phyloP scores from a whole-genome alignment of 768 basidiomycete species.

The Tulasnella sp. region DNA sequence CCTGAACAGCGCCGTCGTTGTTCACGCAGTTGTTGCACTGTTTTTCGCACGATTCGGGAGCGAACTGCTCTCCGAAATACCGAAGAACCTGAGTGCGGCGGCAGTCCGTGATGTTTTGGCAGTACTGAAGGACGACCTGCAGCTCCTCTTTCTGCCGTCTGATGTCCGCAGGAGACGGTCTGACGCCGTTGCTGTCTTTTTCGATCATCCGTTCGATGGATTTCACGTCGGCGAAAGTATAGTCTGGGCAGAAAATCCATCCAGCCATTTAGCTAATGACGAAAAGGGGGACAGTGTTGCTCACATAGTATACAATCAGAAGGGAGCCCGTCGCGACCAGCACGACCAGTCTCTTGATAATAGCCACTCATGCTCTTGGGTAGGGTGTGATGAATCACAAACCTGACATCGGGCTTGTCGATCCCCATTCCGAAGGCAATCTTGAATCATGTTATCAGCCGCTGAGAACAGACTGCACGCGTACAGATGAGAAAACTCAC shows the following conservation, averaged over 20 bases:
- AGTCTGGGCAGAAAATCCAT: conserved; percentile 37
- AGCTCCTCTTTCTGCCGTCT: conserved; percentile 54
- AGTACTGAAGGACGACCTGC: conserved; percentile 63
- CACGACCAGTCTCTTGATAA: conserved; percentile 95
- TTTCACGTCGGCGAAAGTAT: conserved; percentile 44
- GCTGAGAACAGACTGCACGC: neutral
- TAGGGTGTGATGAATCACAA: conserved; percentile 77
- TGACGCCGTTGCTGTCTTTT: conserved; percentile 32
- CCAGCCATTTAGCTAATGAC: neutral
- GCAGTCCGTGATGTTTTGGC: conserved; percentile 69
- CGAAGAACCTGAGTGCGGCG: conserved; percentile 75
- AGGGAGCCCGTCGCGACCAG: conserved; percentile 76
- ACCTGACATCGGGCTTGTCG: conserved; percentile 69
- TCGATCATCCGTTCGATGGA: conserved; percentile 49
- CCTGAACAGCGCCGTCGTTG: conserved; percentile 31
- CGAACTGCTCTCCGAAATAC: conserved; percentile 81
- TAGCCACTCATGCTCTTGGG: conserved; percentile 82
- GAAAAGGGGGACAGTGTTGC: conserved; percentile 22
- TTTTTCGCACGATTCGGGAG: conserved; percentile 46
- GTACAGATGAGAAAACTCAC: conserved; percentile 32
- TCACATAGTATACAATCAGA: conserved; percentile 82
- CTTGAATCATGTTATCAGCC: conserved; percentile 30
- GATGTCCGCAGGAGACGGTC: conserved; percentile 43
- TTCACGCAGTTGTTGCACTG: conserved; percentile 77
- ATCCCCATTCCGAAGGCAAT: conserved; percentile 98